Evolutionary conservation across 2,329 filamentous ascomycete species (phyloP).

Genomic region (Fusarium sp.): DNA sequence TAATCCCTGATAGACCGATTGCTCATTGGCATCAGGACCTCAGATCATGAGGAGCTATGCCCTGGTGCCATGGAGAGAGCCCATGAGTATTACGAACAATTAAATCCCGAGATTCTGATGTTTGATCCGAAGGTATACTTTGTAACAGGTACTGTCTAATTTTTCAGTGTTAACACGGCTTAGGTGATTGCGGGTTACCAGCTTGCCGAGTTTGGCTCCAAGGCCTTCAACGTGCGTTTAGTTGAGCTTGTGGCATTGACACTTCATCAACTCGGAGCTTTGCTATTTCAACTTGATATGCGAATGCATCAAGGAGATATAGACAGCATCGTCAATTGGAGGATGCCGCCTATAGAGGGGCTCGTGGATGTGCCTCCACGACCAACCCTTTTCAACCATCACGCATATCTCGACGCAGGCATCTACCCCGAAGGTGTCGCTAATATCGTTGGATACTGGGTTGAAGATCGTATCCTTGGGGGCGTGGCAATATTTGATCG

Average conservation of each 20-base stretch:
- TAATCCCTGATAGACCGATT: too few species aligned
- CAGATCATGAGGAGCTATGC: slow-evolving; percentile 19
- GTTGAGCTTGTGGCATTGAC: slow-evolving; percentile 12
- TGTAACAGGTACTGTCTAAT: neutral
- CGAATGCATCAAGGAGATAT: slow-evolving; percentile 16
- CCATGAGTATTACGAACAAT: neutral
- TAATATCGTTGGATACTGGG: slow-evolving; percentile 30
- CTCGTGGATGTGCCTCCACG: slow-evolving; percentile 6
- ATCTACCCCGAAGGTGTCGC: slow-evolving; percentile 22
- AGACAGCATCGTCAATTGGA: slow-evolving; percentile 15
- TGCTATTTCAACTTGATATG: slow-evolving; percentile 11
- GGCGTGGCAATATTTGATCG: slow-evolving; percentile 20
- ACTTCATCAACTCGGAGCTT: slow-evolving; percentile 17
- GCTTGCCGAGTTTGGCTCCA: neutral
- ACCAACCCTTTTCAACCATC: slow-evolving; percentile 21
- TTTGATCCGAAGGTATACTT: slow-evolving; percentile 19
- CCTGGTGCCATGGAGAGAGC: slow-evolving; percentile 5
- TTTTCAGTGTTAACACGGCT: neutral
- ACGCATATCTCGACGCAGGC: slow-evolving; percentile 21
- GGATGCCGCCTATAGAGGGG: slow-evolving; percentile 3
- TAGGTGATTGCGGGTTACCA: neutral
- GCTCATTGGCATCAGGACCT: too few species aligned
- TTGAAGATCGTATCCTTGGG: slow-evolving; percentile 22
- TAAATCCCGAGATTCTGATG: slow-evolving; percentile 9
- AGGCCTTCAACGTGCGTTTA: neutral